Conservation (phyloP, 306 rosid genomes). For the Cucurbita moschata region DNA sequence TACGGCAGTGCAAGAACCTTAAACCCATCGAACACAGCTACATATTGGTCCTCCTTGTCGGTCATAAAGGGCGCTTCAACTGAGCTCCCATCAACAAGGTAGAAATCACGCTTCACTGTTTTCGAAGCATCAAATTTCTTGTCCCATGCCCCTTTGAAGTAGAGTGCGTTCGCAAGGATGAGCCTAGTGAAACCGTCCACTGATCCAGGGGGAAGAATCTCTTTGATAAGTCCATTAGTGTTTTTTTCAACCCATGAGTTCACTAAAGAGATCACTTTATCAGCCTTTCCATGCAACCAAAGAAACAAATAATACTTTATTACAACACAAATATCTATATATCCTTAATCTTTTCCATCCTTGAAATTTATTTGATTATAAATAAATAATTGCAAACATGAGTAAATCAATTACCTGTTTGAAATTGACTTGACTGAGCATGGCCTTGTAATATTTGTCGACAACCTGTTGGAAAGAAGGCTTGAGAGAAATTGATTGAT, state of each 20-base stretch:
- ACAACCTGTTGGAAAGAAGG: constrained; percentile 50
- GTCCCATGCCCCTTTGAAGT: constrained; percentile 76
- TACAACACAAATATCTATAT: too few relatives aligned
- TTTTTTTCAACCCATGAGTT: constrained; percentile 42
- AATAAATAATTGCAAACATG: too few relatives aligned
- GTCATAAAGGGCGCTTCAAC: constrained; percentile 65
- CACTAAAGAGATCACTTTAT: constrained; percentile 36
- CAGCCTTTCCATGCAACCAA: not conserved
- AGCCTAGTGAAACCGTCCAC: constrained; percentile 22
- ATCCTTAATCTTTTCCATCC: too few relatives aligned
- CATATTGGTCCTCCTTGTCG: constrained; percentile 27
- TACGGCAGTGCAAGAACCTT: constrained; percentile 59
- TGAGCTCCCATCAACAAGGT: constrained; percentile 40
- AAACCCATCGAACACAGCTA: constrained; percentile 35
- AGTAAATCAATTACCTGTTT: constrained; percentile 16
- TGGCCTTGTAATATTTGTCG: constrained; percentile 32
- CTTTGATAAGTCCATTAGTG: constrained; percentile 36
- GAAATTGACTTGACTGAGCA: constrained; percentile 41
- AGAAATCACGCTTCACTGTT: constrained; percentile 43
- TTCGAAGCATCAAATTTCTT: constrained; percentile 34
- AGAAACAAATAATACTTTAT: too few relatives aligned
- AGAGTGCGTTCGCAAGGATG: constrained; percentile 52
- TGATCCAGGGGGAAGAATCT: constrained; percentile 30
- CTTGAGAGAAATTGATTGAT: constrained; percentile 36
- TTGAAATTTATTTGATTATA: too few relatives aligned